phyloP scores from a whole-genome alignment of 768 basidiomycete species.

The Termitomyces sp. region DNA sequence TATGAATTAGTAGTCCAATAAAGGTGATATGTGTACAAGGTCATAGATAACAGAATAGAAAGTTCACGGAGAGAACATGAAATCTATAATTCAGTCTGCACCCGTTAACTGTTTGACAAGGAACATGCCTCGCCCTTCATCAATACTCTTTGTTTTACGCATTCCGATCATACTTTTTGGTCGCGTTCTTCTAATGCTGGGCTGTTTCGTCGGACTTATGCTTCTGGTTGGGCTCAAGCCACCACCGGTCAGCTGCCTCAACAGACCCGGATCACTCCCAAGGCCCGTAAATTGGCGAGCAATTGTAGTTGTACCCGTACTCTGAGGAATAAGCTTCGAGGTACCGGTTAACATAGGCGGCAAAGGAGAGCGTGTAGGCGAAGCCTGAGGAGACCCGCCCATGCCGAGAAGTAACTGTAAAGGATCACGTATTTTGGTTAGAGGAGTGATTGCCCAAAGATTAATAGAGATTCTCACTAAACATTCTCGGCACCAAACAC shows the following conservation, averaged over 20 bases:
- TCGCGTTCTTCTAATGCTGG: constrained; percentile 49
- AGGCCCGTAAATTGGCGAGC: constrained; percentile 74
- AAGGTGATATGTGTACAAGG: too few relatives aligned
- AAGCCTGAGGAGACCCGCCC: constrained; percentile 46
- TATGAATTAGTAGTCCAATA: too few relatives aligned
- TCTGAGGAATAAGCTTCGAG: constrained; percentile 46
- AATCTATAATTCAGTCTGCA: constrained; percentile 16
- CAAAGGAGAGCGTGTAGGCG: constrained; percentile 50
- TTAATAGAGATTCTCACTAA: constrained; percentile 47
- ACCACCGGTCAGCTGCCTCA: constrained; percentile 65
- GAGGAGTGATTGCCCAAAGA: not conserved
- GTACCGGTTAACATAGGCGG: constrained; percentile 42
- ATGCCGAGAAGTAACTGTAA: constrained; percentile 52
- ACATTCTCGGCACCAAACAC: constrained; percentile 85
- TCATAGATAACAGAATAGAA: not conserved
- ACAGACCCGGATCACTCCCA: constrained; percentile 35
- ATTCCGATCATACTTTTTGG: constrained; percentile 80
- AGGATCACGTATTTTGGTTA: not conserved
- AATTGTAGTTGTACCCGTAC: constrained; percentile 69
- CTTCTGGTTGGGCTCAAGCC: constrained; percentile 67
- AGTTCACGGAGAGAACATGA: not conserved
- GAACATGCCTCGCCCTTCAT: constrained; percentile 74
- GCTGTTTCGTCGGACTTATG: constrained; percentile 72
- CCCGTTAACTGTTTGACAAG: constrained; percentile 80
- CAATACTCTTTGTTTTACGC: constrained; percentile 55